Conservation (phyloP, 2,329 filamentous ascomycete genomes). For the Scopulariopsis brevicaulis region DNA sequence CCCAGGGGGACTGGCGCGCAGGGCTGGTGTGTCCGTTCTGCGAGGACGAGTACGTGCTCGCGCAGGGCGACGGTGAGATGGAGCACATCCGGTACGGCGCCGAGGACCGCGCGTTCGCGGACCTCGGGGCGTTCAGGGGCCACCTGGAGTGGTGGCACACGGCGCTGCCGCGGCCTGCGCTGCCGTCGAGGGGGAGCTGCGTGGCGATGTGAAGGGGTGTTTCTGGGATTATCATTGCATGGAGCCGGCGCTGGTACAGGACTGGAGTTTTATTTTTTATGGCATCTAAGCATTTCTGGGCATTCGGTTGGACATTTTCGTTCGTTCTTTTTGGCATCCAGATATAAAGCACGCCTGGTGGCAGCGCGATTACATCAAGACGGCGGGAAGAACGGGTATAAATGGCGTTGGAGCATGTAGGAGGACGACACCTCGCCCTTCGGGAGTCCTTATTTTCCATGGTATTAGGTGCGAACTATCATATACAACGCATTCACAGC, state of each 20-base stretch:
- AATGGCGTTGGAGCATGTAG: too few relatives aligned
- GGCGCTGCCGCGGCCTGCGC: constrained; percentile 21
- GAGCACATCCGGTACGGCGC: constrained; percentile 35
- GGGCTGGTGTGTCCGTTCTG: constrained; percentile 43
- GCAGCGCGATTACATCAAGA: neutral
- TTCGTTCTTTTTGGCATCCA: neutral
- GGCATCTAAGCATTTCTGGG: constrained; percentile 1
- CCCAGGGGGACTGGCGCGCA: constrained; percentile 37
- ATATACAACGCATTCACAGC: neutral
- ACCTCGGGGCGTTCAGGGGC: constrained; percentile 35
- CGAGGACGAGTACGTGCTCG: constrained; percentile 33
- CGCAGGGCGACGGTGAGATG: constrained; percentile 33
- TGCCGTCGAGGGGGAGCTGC: constrained; percentile 24
- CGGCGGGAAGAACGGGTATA: too few relatives aligned
- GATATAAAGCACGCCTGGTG: constrained; percentile 1
- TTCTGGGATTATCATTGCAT: neutral
- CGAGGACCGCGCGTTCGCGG: constrained; percentile 35
- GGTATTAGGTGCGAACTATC: neutral
- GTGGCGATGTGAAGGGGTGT: constrained; percentile 27
- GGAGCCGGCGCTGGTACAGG: neutral
- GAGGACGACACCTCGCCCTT: too few relatives aligned
- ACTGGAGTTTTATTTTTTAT: neutral
- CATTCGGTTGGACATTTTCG: neutral
- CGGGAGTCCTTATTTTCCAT: neutral
- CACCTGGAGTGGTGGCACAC: constrained; percentile 48